Percentiles rank a stretch among this genome's conserved stretches.
Conservation (phyloP, 2,329 filamentous ascomycete genomes). For the Aspergillus viridinutans region DNA sequence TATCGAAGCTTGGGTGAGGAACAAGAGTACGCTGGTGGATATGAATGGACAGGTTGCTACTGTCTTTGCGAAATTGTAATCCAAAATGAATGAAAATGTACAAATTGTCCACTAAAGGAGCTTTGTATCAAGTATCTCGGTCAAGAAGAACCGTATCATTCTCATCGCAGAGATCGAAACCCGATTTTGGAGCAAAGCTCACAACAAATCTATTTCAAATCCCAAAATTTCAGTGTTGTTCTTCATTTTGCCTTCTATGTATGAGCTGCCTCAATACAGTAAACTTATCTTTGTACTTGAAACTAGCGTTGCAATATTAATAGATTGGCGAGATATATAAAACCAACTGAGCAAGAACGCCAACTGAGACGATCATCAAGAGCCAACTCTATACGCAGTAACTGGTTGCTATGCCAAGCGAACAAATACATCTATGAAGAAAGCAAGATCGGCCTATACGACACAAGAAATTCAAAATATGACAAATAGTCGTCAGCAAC, state of each 20-base stretch:
- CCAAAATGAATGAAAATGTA: background rate
- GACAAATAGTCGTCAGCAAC: background rate
- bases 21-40: constrained; percentile 85
- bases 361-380: background rate
- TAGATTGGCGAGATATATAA: background rate
- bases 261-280: background rate
- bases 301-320: background rate
- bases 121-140: background rate
- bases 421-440: background rate
- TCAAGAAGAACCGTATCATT: background rate
- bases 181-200: too few species aligned
- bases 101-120: background rate
- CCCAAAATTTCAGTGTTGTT: too few species aligned
- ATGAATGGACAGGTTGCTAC: constrained; percentile 67
- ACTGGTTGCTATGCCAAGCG: background rate
- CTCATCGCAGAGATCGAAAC: too few species aligned
- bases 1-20: constrained; percentile 75
- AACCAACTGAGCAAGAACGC: background rate
- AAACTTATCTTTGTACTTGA: background rate
- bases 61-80: constrained; percentile 67
- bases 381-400: background rate
- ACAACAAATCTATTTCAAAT: too few species aligned
- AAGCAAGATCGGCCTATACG: background rate
- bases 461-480: background rate
- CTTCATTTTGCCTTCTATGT: background rate